A percentile compares a stretch with the other conserved stretches of the same genome.
These are phyloP conservation scores for Candida oleophila DNA, from an alignment of 805 yeast species.

Conservation along the genomic window DNA sequence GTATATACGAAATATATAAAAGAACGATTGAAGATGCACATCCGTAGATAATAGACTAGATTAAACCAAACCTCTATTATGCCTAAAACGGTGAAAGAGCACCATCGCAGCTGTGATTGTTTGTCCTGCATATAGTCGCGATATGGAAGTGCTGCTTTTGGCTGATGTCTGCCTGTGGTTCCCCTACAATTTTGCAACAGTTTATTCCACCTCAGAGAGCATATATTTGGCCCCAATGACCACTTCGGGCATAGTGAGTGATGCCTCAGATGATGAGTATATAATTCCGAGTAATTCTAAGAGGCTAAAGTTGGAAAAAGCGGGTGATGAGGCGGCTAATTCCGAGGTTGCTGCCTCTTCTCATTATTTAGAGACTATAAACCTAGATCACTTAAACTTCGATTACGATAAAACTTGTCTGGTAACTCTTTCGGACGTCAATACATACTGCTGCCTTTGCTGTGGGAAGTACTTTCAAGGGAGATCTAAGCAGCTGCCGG, in stretches of 20 bases:
- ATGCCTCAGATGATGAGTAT: neutral
- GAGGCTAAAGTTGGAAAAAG: neutral
- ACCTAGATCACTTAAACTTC: slow-evolving; percentile 54
- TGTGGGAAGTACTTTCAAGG: slow-evolving; percentile 80
- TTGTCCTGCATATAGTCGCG: neutral
- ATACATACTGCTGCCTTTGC: slow-evolving; percentile 68
- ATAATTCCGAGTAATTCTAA: neutral
- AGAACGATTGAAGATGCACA: neutral
- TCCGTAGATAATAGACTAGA: neutral
- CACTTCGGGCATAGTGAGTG: neutral
- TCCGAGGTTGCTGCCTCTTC: slow-evolving; percentile 4
- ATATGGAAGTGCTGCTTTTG: too few relatives aligned
- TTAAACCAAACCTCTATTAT: too few relatives aligned
- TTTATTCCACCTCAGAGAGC: neutral
- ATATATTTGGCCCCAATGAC: too few relatives aligned
- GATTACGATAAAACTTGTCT: slow-evolving; percentile 69
- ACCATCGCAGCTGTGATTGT: too few relatives aligned
- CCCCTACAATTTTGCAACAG: neutral
- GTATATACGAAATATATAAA: neutral
- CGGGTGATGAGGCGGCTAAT: neutral
- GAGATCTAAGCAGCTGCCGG: slow-evolving; percentile 59
- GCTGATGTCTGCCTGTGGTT: too few relatives aligned
- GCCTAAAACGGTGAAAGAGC: too few relatives aligned
- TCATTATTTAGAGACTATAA: slow-evolving; percentile 41
- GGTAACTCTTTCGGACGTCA: slow-evolving; percentile 56